A percentile compares a stretch with the other conserved stretches of the same genome.
These are phyloP conservation scores for Amylocystis lapponica DNA, from an alignment of 768 basidiomycete genomes.

Conservation along the genomic window DNA sequence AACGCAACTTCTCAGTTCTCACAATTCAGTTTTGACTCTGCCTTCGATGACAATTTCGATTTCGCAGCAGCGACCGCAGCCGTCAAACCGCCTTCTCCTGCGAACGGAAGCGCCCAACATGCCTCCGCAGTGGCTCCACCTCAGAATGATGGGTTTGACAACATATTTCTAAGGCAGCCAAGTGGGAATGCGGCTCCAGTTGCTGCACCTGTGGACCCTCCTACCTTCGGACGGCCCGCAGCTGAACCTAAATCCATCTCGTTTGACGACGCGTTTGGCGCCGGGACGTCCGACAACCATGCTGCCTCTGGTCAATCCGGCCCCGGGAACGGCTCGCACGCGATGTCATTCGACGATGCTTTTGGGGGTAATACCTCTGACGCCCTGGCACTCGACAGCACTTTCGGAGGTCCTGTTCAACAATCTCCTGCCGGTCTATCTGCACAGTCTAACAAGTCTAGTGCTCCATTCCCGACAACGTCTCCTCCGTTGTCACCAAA, in stretches of 20 bases:
- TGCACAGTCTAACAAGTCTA: constrained; percentile 8
- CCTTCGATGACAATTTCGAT: constrained; percentile 64
- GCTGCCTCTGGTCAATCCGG: constrained; percentile 5
- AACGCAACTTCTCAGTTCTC: constrained; percentile 28
- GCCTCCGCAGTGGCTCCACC: constrained; percentile 6
- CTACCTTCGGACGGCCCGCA: background rate
- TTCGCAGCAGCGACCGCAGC: constrained; percentile 38
- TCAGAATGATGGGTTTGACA: constrained; percentile 26
- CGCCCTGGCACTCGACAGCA: constrained; percentile 34
- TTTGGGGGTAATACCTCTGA: constrained; percentile 45
- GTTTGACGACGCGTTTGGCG: constrained; percentile 45
- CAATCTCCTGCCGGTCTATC: constrained; percentile 23
- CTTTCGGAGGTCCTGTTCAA: constrained; percentile 32
- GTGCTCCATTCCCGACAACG: constrained; percentile 31
- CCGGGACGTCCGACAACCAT: constrained; percentile 11
- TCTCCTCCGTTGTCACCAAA: constrained; percentile 40
- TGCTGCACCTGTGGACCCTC: constrained; percentile 6
- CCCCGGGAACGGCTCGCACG: constrained; percentile 12
- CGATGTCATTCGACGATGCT: constrained; percentile 48
- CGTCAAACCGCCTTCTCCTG: constrained; percentile 21
- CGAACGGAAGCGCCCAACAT: constrained; percentile 13
- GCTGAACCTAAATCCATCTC: constrained; percentile 22
- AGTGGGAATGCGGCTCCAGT: constrained; percentile 6
- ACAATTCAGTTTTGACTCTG: constrained; percentile 59
- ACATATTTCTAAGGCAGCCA: constrained; percentile 22